Base-by-base conservation (phyloP, 2,329 filamentous ascomycete species). In the Alternaria metachromatica region DNA sequence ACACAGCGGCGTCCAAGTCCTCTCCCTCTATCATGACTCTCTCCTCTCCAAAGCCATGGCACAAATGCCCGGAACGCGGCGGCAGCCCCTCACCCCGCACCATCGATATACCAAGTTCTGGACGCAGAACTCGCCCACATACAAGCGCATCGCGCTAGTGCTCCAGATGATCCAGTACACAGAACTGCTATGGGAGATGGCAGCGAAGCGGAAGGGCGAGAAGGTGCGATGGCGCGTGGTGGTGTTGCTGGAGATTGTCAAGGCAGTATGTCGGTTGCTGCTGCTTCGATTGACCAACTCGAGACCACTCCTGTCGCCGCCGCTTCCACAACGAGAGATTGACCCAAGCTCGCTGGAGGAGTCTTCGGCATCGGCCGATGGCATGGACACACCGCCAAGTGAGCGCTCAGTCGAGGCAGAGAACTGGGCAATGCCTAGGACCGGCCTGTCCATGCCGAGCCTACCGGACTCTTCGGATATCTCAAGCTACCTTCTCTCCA, bases 141-240 rank as follows among this genome's bases (percentile, higher is more conserved):
- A 99, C 80, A 88, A 90, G 63, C 88, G 92, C 63, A 88, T 96
- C 58, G 94, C 95, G 44, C 86, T 94, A 68, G 84, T 94, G 5
- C 84, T 99, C 53, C 93, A 97, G 78, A 91, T 97, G 82, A 92
- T 97, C 25, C 92, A 96, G 71, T 98, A 98, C 77, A 97, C 94
- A 0, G 93, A 99, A 82, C 84, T 99, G 28, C 83, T 99, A n/a
- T 96, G 95, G 87, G 96, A 99, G 80, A 99, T 99, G 96, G 88
- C 92, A 26, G 94, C 94, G 26, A 96, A 97, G 81, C 87, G 95
- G 53, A 90, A 90, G 66, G 92, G 93, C 18, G 94, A 96, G 79
- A 89, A 87, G 74, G 82, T 90, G 25, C 88, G 94, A 28, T 99
- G 96, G 96, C 89, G 92, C 55, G 89, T 96, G 0, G 89, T 98